Base-by-base conservation (phyloP, 1,284 basidiomycete species). In the Fistulinella staudtii region DNA sequence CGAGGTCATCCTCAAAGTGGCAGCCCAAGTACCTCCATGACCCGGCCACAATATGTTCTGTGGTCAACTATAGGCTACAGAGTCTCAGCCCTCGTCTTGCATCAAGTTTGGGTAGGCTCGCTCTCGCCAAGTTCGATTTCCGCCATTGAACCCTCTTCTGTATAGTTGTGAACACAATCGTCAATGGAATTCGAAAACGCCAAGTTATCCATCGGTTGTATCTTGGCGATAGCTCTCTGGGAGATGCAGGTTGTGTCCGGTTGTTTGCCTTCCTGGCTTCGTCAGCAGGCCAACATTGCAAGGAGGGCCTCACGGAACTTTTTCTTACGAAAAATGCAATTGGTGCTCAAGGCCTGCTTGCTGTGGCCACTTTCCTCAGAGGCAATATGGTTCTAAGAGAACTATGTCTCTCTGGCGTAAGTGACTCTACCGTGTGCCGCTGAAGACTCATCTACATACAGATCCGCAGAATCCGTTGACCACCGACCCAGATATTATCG, bases 321-420 rank as follows among this genome's bases (percentile, higher is more conserved):
- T 74, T 70, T 52, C 64, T 86, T 45, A 81, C 79, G 43, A 69
- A 70, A 7, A 83, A 81, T 51, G 57, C 58, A 5, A 77, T 86
- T 29, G 74, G 79, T 11, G 71, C 80, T 53, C 58, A 58, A 31
- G 80, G 80, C 6, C 70, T 86, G 10, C 57, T 66, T 30, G 73
- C 77, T 17, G 74, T 85, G 38, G 58, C 72, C 4, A 56, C 67
- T 37, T 84, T 80, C 55, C 48, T 85, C 31, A 62, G 63, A 39
- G 65, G 64, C 11, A 82, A 81, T 53, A 54, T 50, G 1, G 52
- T 62, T 20, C 53, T 85, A 28, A 70, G 68, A 52, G 71, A 72
- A 36, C 56, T 86, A 8, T 76, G 73, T 51, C 63, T 85, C 23
- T 77, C 79, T 55, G 75, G 77, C 42, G 83, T 85, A 53, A 58